Conservation (phyloP, 257 asterid species). For the Scutellaria baicalensis region DNA sequence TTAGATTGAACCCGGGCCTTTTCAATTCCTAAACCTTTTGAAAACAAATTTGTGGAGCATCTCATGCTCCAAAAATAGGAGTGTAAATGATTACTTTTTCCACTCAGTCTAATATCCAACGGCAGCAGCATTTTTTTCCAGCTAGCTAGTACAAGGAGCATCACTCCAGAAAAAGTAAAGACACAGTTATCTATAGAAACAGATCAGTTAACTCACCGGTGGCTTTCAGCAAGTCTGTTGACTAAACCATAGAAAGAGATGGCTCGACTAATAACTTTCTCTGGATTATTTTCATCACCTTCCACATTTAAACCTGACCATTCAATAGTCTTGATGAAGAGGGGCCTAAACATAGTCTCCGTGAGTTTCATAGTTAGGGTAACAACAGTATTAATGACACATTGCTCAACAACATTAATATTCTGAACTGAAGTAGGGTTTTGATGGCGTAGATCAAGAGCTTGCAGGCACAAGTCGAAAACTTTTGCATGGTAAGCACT, state of each 20-base stretch:
- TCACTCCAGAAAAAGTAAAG: background rate
- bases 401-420: conserved; percentile 58
- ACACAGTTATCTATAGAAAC: background rate
- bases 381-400: conserved; percentile 55
- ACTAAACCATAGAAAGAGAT: conserved; percentile 81
- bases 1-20: background rate
- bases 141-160: background rate
- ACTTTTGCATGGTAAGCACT: conserved; percentile 63
- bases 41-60: background rate
- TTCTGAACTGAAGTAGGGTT: conserved; percentile 44
- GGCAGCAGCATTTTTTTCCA: background rate
- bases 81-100: background rate
- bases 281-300: conserved; percentile 27
- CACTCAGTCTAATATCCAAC: background rate
- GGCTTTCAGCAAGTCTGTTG: conserved; percentile 72
- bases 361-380: conserved; percentile 77
- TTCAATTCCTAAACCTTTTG: background rate
- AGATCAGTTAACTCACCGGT: conserved; percentile 45
- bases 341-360: conserved; percentile 78
- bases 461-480: conserved; percentile 75
- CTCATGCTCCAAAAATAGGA: background rate
- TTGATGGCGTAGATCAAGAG: conserved; percentile 87
- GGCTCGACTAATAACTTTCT: conserved; percentile 42
- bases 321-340: conserved; percentile 75
- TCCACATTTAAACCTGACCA: conserved; percentile 66